Base-by-base conservation (phyloP, 1,139 yeast species). In the Yamadazyma oceani region DNA sequence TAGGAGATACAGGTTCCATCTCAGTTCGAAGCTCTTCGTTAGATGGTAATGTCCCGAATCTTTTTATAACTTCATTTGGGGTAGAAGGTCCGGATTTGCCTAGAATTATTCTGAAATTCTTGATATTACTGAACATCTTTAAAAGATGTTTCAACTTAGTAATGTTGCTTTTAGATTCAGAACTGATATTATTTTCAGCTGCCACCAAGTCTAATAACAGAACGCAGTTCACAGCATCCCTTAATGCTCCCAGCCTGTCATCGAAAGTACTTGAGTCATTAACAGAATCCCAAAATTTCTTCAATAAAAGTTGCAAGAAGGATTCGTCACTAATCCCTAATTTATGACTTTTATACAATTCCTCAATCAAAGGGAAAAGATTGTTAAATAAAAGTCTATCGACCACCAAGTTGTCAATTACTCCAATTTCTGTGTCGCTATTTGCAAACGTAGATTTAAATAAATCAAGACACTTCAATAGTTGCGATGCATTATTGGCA, bases 261-360 rank as follows among this genome's bases (percentile, higher is more conserved):
- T 77, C 73, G 15, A 82, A 70, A 45, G 66, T 74, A 0, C 71
- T 55, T 0, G 86, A 78, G 19, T 57, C 58, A 41, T 74, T 69
- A 48, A 75, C 74, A 31, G 71, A 69, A 16, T 63, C 69, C 86
- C 86, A 81, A 41, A 78, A 76, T 48, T 73, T 67, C 28, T 66
- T 58, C 15, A 51, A 30, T 1, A 63, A 43, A 12, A 63, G 44
- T 4, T 53, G 50, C 29, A 50, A 58, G 10, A 56, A 49, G 2
- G 37, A 39, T 14, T 50, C 49, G 2, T 44, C 37, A 3, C 58
- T 23, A 2, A 53, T 39, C 5, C 54, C 57, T 14, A 58, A 38
- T 5, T 47, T 41, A 1, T 53, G 46, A 2, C 35, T 30, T 22
- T 44, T 37, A 46, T 51, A 57, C 41, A 46, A 47, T 1, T 54